A percentile compares a stretch with the other conserved stretches of the same genome.
phyloP scores from a whole-genome alignment of 257 asterid genomes.

The Gentiana straminea region DNA sequence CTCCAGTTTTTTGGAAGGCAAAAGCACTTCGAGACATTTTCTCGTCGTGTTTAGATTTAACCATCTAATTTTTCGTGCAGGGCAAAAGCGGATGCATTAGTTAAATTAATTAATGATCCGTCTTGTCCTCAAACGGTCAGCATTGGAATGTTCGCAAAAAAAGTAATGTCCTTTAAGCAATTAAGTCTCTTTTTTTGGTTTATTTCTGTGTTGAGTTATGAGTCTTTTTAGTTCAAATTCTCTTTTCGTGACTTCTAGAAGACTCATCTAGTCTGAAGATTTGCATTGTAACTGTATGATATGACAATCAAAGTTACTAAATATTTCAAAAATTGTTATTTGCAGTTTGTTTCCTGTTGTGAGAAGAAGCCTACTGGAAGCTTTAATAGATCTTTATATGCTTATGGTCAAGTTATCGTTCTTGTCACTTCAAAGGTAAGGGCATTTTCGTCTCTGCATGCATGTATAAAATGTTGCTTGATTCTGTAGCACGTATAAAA shows the following conservation, averaged over 20 bases:
- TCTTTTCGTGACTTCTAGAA: background rate
- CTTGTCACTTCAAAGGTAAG: slow-evolving; percentile 66
- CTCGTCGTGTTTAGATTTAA: too few species aligned
- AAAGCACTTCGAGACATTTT: too few species aligned
- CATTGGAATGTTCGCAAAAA: slow-evolving; percentile 55
- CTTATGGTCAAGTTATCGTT: slow-evolving; percentile 52
- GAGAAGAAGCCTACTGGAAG: slow-evolving; percentile 31
- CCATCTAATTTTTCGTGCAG: slow-evolving; percentile 24
- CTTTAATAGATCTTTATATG: slow-evolving; percentile 38
- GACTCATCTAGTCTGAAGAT: too few species aligned
- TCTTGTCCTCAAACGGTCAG: slow-evolving; percentile 55
- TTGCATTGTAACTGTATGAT: background rate
- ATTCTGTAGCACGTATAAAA: too few species aligned
- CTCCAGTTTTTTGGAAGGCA: too few species aligned
- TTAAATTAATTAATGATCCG: slow-evolving; percentile 32
- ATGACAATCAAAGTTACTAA: slow-evolving; percentile 10
- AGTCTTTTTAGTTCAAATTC: background rate
- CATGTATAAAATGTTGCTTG: too few species aligned
- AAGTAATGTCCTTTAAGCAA: slow-evolving; percentile 29
- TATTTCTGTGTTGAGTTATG: background rate
- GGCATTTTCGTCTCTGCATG: too few species aligned
- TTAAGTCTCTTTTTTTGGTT: background rate
- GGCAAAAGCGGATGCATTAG: slow-evolving; percentile 41
- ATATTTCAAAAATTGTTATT: slow-evolving; percentile 7
- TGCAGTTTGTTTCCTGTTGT: slow-evolving; percentile 60